Evolutionary conservation across 2,329 filamentous ascomycete genomes (phyloP), one percentile per base, ranked within the genome.

Genomic region (Diaporthe capsici): DNA sequence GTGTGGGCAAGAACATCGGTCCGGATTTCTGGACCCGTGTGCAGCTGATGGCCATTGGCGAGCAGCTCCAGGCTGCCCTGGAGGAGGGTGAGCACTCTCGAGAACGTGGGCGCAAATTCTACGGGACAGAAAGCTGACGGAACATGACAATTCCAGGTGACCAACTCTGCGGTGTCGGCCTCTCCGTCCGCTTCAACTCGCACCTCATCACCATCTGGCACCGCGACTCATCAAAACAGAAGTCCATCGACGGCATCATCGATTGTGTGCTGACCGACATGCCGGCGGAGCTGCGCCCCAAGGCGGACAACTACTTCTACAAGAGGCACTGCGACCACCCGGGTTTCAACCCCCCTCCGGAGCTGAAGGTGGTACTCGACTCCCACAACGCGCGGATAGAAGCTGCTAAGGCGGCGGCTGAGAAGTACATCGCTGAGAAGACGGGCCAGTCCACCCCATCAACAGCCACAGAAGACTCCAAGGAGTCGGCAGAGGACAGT

Each of bases 261-360:
- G 86, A 91, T 77, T 93, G 91, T 65, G 92, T 98, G 71, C 87
- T 98, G 65, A 90, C 92, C 71, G 91, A 94, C 78, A 87, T 98
- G 42, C 93, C 93, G 8, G 86, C 89, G 1, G 94, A 97, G 82
- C 86, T 98, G 79, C 88, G 88, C 75, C 95, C 95, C 53, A 94
- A 93, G 86, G 81, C 90, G 63, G 91, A 92, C 76, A 91, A 91
- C 83, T 95, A 94, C 86, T 93, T 92, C 84, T 98, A 98, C 87
- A 97, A 97, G 88, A 94, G 93, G 84, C 96, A 98, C 86, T 91
- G 92, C 58, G 95, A 98, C 83, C 95, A 98, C 84, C 92, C 93
- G 74, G 94, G 94, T 20, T 98, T 95, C 87, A 92, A 93, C 81
- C 90, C 88, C 1, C 90, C 91, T 22, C 88, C 90, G 4, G 90